Percentiles rank a stretch among this genome's conserved stretches.
These are phyloP conservation scores for Pythium periplocum DNA, from an alignment of 352 stramenopile species.

Conservation along the genomic window DNA sequence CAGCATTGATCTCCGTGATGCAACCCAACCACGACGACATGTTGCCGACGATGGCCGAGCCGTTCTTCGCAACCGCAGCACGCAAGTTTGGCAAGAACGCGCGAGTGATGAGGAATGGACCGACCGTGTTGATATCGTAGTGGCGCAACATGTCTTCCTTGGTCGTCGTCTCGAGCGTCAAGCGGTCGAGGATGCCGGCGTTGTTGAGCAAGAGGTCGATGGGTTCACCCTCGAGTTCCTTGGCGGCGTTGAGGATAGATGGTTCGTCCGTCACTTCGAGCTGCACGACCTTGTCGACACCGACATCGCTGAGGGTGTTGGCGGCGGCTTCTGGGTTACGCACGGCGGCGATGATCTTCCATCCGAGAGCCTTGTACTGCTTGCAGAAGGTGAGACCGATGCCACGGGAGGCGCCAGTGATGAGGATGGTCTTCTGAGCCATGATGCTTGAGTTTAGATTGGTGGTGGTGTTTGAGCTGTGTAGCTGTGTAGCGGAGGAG, in stretches of 20 bases:
- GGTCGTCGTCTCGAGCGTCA: conserved; percentile 21
- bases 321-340: conserved; percentile 15
- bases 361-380: conserved; percentile 21
- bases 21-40: conserved; percentile 21
- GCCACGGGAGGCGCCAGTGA: conserved; percentile 28
- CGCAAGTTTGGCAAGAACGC: conserved; percentile 39
- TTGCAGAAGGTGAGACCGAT: conserved; percentile 24
- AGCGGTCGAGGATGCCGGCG: conserved; percentile 33
- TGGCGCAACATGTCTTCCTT: conserved; percentile 47
- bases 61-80: conserved; percentile 11
- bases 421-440: conserved; percentile 20
- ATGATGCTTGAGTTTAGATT: too few species aligned
- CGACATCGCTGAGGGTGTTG: not conserved
- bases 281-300: conserved; percentile 27
- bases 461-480: too few species aligned
- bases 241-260: conserved; percentile 28
- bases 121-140: conserved; percentile 62
- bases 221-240: conserved; percentile 28
- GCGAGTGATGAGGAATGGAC: conserved; percentile 50
- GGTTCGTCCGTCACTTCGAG: conserved; percentile 38
- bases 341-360: conserved; percentile 23
- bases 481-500: too few species aligned
- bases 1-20: conserved; percentile 12
- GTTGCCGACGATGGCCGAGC: conserved; percentile 16
- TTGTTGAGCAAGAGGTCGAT: conserved; percentile 69